Percentiles rank a stretch among this genome's conserved stretches.
Evolutionary conservation across 345 rosid species (phyloP).

Genomic region (Ailanthus altissimus): DNA sequence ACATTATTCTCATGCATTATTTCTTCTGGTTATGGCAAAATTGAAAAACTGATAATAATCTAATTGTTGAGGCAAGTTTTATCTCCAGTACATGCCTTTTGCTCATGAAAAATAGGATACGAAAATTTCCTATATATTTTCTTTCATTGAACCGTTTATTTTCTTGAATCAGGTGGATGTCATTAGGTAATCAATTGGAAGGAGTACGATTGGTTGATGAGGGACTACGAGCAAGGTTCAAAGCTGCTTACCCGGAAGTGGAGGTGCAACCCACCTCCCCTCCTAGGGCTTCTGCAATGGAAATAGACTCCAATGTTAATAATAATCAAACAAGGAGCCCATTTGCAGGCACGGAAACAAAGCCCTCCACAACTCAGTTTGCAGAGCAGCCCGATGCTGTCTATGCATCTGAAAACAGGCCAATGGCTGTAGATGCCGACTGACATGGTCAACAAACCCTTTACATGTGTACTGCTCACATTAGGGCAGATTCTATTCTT

Average conservation of each 20-base stretch:
- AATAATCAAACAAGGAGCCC: constrained; percentile 48
- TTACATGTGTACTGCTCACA: too few relatives aligned
- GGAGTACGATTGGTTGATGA: constrained; percentile 92
- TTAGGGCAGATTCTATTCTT: too few relatives aligned
- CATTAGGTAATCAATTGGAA: constrained; percentile 88
- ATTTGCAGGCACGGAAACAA: constrained; percentile 41
- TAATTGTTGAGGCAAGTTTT: background rate
- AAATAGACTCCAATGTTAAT: constrained; percentile 46
- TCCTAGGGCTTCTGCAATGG: constrained; percentile 79
- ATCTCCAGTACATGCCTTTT: too few relatives aligned
- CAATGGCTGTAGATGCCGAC: constrained; percentile 50
- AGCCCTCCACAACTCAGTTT: constrained; percentile 33
- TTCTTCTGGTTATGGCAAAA: background rate
- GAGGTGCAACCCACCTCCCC: constrained; percentile 89
- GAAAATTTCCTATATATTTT: background rate
- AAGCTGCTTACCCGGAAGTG: constrained; percentile 88
- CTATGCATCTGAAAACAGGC: constrained; percentile 43
- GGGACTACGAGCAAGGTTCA: constrained; percentile 89
- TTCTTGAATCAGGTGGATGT: constrained; percentile 69
- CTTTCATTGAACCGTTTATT: background rate
- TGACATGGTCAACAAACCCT: constrained; percentile 33
- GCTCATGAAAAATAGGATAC: background rate
- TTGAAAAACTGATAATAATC: background rate
- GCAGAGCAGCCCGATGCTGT: constrained; percentile 33
- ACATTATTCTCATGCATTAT: background rate